Evolutionary conservation across 2,329 filamentous ascomycete species (phyloP).

Genomic region (Endoconidiophora laricicola): DNA sequence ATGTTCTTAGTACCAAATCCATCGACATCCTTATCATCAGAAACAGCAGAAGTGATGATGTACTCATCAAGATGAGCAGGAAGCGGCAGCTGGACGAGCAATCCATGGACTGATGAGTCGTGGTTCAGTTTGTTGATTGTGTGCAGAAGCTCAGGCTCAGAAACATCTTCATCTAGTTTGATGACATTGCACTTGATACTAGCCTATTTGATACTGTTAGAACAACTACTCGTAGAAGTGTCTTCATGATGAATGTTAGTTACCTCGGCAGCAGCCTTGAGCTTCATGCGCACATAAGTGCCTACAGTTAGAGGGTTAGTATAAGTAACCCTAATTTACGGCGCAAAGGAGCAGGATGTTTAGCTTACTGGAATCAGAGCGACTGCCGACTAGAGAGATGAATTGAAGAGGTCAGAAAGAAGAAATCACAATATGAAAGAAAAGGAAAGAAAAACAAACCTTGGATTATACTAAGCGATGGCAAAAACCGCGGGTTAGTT

Average conservation of each 20-base stretch:
- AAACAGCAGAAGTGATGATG: constrained; percentile 72
- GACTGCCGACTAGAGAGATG: constrained; percentile 54
- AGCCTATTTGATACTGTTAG: constrained; percentile 37
- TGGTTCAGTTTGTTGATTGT: constrained; percentile 72
- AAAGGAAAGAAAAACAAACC: constrained; percentile 24
- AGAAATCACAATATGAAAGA: neutral
- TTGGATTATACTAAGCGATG: constrained; percentile 87
- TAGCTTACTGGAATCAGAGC: constrained; percentile 75
- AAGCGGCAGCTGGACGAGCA: constrained; percentile 84
- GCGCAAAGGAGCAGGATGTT: neutral
- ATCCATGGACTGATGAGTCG: constrained; percentile 70
- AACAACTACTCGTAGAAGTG: neutral
- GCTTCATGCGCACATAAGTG: constrained; percentile 99
- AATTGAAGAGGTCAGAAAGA: too few relatives aligned
- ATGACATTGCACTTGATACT: constrained; percentile 78
- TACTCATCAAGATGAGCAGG: constrained; percentile 85
- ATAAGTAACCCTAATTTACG: constrained; percentile 1
- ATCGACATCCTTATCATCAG: constrained; percentile 93
- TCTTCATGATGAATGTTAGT: constrained; percentile 14
- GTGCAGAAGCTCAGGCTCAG: constrained; percentile 72
- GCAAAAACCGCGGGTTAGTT: constrained; percentile 73
- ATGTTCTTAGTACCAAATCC: constrained; percentile 91
- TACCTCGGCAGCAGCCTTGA: constrained; percentile 90
- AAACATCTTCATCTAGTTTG: constrained; percentile 65
- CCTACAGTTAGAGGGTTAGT: constrained; percentile 33